Percentiles rank a stretch among this genome's conserved stretches.
These are phyloP conservation scores for Parathielavia hyrcaniae DNA, from an alignment of 495 filamentous ascomycete species.

Conservation along the genomic window DNA sequence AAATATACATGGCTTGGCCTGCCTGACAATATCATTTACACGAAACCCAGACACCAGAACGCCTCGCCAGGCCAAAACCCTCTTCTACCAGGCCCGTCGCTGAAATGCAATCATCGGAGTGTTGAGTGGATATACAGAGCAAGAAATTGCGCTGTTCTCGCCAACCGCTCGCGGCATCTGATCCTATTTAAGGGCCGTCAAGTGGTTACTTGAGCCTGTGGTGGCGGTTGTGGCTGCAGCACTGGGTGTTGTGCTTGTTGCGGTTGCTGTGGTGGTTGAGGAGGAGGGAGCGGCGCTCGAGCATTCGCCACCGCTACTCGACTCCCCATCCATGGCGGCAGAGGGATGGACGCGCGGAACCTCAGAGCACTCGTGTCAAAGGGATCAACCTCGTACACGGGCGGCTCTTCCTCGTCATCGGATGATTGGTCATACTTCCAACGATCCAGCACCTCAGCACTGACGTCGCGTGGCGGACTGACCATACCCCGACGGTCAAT, in stretches of 20 bases:
- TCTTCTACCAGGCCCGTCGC: conserved; percentile 26
- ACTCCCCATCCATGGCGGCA: conserved; percentile 35
- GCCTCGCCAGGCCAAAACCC: conserved; percentile 24
- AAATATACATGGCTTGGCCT: conserved; percentile 25
- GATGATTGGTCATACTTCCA: conserved; percentile 75
- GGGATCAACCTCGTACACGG: conserved; percentile 61
- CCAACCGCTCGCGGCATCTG: conserved; percentile 3
- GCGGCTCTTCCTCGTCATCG: conserved; percentile 60
- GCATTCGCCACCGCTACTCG: conserved; percentile 15
- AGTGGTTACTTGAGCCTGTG: conserved; percentile 14
- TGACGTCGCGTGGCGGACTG: conserved; percentile 48
- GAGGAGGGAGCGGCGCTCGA: conserved; percentile 13
- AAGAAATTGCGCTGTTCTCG: conserved; percentile 11
- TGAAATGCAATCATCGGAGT: conserved; percentile 32
- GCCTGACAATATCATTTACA: conserved; percentile 26
- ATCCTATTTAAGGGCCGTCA: not conserved
- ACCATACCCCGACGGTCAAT: conserved; percentile 66
- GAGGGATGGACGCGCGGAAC: conserved; percentile 64
- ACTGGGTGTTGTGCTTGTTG: conserved; percentile 21
- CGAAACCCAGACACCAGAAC: conserved; percentile 27
- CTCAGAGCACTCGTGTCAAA: conserved; percentile 64
- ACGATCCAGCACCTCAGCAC: conserved; percentile 55
- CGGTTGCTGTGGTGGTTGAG: conserved; percentile 18
- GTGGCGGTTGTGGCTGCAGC: conserved; percentile 21
- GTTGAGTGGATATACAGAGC: conserved; percentile 28